Percentiles rank a stretch among this genome's conserved stretches.
Conservation (phyloP, 768 basidiomycete genomes). For the Agaricus subrufescens region DNA sequence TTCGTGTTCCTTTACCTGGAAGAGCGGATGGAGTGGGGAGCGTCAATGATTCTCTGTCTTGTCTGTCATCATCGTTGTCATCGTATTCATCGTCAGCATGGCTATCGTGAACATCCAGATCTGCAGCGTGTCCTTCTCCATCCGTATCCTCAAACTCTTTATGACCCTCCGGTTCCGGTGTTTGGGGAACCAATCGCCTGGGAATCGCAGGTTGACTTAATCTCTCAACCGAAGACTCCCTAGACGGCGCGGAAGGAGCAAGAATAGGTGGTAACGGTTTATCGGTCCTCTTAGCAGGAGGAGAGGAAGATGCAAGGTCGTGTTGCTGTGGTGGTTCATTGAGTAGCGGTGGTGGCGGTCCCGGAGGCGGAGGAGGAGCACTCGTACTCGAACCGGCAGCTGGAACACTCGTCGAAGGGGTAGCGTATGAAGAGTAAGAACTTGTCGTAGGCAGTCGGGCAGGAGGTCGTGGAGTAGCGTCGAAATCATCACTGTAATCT, state of each 20-base stretch:
- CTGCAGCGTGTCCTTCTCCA: not conserved
- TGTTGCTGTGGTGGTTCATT: too few relatives aligned
- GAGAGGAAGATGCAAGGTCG: not conserved
- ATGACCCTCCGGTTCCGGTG: conserved; percentile 15
- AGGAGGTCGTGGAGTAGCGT: conserved; percentile 3
- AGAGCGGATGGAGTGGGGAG: conserved; percentile 23
- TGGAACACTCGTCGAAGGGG: not conserved
- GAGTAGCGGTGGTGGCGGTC: not conserved
- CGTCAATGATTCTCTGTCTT: conserved; percentile 9
- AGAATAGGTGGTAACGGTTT: not conserved
- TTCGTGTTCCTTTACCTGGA: conserved; percentile 13
- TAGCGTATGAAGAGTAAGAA: not conserved
- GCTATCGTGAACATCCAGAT: conserved; percentile 8
- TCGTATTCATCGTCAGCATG: too few relatives aligned
- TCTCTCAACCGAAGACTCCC: not conserved
- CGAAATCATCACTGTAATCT: conserved; percentile 7
- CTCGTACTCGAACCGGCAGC: not conserved
- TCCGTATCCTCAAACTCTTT: not conserved
- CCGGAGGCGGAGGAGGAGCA: conserved; percentile 3
- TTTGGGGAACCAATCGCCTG: conserved; percentile 22
- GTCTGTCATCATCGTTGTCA: not conserved
- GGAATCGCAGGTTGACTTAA: conserved; percentile 16
- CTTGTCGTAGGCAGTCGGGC: conserved; percentile 1
- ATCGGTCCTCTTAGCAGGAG: not conserved
- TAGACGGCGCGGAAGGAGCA: not conserved